These are phyloP conservation scores for Magnolia sinica DNA, from an alignment of 164 flowering plant genomes.

Conservation along the genomic window DNA sequence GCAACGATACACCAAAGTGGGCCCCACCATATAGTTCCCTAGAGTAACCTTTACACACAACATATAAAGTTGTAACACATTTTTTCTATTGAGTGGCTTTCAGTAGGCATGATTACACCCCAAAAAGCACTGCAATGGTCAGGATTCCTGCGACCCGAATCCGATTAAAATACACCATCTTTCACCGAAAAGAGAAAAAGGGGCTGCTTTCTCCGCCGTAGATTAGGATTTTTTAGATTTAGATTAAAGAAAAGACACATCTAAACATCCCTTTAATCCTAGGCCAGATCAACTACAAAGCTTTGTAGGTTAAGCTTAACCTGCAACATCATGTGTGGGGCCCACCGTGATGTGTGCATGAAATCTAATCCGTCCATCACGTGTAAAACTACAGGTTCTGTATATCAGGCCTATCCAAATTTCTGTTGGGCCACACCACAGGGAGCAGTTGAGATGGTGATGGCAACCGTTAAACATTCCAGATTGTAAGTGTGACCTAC, in stretches of 20 bases:
- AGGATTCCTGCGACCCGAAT: slow-evolving; percentile 42
- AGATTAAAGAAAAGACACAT: slow-evolving; percentile 14
- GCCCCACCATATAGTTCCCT: neutral
- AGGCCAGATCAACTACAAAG: too few relatives aligned
- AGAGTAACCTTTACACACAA: slow-evolving; percentile 38
- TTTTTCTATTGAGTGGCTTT: slow-evolving; percentile 34
- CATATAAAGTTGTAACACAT: slow-evolving; percentile 19
- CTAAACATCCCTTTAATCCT: slow-evolving; percentile 10
- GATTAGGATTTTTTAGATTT: slow-evolving; percentile 25
- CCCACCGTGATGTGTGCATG: too few relatives aligned
- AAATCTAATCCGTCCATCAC: too few relatives aligned
- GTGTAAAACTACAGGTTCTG: too few relatives aligned
- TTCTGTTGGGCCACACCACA: too few relatives aligned
- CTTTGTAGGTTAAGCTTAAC: too few relatives aligned
- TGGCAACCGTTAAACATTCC: too few relatives aligned
- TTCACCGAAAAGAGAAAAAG: slow-evolving; percentile 65
- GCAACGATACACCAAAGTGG: neutral
- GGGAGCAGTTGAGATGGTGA: too few relatives aligned
- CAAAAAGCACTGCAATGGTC: slow-evolving; percentile 55
- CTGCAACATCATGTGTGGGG: too few relatives aligned
- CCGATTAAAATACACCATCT: slow-evolving; percentile 23
- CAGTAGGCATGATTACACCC: slow-evolving; percentile 52
- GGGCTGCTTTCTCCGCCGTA: slow-evolving; percentile 35
- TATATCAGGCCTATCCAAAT: too few relatives aligned
- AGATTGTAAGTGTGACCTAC: too few relatives aligned